Percentiles rank a stretch among this genome's conserved stretches.
phyloP scores from a whole-genome alignment of 2,329 filamentous ascomycete genomes.

The Zopfia rhizophila region DNA sequence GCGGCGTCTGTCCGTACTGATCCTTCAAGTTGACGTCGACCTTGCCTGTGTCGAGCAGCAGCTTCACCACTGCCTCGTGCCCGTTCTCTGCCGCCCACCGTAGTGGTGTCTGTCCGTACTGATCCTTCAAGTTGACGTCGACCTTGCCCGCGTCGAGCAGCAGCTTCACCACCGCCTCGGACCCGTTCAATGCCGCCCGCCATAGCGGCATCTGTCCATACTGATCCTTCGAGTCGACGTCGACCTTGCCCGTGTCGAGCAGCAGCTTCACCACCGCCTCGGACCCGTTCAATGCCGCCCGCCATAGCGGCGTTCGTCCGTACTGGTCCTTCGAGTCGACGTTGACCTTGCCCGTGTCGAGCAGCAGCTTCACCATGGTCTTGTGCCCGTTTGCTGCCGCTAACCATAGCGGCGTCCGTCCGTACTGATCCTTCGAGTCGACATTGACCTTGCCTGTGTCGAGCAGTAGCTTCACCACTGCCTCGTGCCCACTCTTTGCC shows the following conservation, averaged over 20 bases:
- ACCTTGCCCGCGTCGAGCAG: no score
- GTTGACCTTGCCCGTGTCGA: neutral
- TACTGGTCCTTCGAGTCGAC: constrained; percentile 12
- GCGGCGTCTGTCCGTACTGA: constrained; percentile 4
- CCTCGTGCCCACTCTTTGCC: constrained; percentile 11
- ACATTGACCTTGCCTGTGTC: constrained; percentile 2
- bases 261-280: constrained; percentile 1
- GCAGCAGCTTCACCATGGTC: neutral
- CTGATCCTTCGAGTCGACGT: no score
- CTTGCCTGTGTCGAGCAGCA: constrained; percentile 29
- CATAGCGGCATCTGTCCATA: no score
- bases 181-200: no score
- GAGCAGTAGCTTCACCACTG: constrained; percentile 12
- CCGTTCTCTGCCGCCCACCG: constrained; percentile 36
- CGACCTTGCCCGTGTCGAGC: constrained; percentile 1
- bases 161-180: no score
- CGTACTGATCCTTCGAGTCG: constrained; percentile 12
- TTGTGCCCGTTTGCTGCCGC: constrained; percentile 10
- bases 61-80: constrained; percentile 27
- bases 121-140: no score
- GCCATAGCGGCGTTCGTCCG: constrained; percentile 11
- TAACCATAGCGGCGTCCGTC: constrained; percentile 11
- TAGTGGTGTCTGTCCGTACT: no score
- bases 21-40: constrained; percentile 24
- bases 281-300: constrained; percentile 9